Conservation (phyloP, 352 stramenopile species). For the Elongisporangium anandrum region DNA sequence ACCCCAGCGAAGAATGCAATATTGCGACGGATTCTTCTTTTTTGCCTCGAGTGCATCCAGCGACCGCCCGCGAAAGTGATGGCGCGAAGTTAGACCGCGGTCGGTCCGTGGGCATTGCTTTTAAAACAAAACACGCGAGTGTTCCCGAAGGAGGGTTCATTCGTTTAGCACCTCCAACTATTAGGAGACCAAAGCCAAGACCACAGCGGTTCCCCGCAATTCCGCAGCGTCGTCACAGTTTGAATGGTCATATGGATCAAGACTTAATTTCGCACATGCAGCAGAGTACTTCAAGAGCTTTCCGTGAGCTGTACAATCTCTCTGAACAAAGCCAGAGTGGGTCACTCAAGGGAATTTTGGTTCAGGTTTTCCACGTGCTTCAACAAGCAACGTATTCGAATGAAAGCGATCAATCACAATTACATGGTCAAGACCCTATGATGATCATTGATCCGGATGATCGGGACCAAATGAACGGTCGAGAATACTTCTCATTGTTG, state of each 20-base stretch:
- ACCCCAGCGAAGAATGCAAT: background rate
- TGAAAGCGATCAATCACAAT: background rate
- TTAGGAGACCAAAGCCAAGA: background rate
- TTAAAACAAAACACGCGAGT: background rate
- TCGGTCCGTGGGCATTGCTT: background rate
- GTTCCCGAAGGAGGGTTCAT: background rate
- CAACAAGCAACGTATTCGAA: background rate
- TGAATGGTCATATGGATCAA: background rate
- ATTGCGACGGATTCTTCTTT: background rate
- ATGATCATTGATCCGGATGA: background rate
- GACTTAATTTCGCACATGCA: background rate
- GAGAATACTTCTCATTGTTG: conserved; percentile 19
- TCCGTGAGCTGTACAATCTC: background rate
- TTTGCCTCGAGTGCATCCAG: background rate
- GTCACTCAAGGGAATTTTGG: background rate
- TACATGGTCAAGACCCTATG: background rate
- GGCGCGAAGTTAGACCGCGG: background rate
- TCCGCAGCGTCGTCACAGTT: background rate
- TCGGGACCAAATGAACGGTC: background rate
- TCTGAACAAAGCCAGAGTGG: background rate
- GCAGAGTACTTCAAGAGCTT: background rate
- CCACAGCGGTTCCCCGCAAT: background rate
- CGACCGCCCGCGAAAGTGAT: background rate
- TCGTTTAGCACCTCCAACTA: background rate
- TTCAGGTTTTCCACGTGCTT: background rate